phyloP scores from a whole-genome alignment of 2,329 filamentous ascomycete genomes.

The Claviceps purpurea region DNA sequence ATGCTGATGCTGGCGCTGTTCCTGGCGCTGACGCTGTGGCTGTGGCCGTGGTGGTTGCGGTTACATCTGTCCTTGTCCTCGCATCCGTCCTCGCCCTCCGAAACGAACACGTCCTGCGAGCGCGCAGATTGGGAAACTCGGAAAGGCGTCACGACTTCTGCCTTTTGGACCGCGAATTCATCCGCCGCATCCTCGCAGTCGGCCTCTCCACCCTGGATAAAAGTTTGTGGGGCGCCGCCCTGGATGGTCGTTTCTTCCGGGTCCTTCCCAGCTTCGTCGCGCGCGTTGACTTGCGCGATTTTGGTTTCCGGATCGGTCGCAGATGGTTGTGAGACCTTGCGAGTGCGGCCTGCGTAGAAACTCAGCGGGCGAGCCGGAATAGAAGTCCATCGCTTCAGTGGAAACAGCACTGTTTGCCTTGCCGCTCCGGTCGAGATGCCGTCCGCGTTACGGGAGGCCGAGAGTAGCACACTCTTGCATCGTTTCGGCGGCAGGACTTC shows the following conservation, averaged over 20 bases:
- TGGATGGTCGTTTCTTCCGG: not conserved
- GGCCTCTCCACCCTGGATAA: conserved; percentile 2
- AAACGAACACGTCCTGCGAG: conserved; percentile 33
- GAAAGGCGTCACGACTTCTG: conserved; percentile 42
- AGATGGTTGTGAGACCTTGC: not conserved
- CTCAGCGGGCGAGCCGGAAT: conserved; percentile 26
- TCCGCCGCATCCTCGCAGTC: conserved; percentile 26
- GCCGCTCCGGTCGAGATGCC: conserved; percentile 9
- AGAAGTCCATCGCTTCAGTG: conserved; percentile 34
- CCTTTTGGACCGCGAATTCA: conserved; percentile 38
- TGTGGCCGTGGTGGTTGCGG: no score
- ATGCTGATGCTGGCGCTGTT: no score
- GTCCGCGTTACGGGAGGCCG: conserved; percentile 10
- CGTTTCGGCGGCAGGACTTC: conserved; percentile 19
- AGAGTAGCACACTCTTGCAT: conserved; percentile 30
- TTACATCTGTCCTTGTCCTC: no score
- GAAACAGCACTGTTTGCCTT: conserved; percentile 17
- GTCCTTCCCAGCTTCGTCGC: not conserved
- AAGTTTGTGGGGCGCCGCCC: not conserved
- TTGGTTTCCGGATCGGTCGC: not conserved
- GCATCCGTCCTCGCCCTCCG: no score
- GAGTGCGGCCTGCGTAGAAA: conserved; percentile 1
- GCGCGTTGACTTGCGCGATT: not conserved
- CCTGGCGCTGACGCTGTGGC: no score
- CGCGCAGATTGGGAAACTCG: conserved; percentile 41